A percentile compares a stretch with the other conserved stretches of the same genome.
Conservation (phyloP, 2,329 filamentous ascomycete species). For the Pseudogymnoascus sp. region DNA sequence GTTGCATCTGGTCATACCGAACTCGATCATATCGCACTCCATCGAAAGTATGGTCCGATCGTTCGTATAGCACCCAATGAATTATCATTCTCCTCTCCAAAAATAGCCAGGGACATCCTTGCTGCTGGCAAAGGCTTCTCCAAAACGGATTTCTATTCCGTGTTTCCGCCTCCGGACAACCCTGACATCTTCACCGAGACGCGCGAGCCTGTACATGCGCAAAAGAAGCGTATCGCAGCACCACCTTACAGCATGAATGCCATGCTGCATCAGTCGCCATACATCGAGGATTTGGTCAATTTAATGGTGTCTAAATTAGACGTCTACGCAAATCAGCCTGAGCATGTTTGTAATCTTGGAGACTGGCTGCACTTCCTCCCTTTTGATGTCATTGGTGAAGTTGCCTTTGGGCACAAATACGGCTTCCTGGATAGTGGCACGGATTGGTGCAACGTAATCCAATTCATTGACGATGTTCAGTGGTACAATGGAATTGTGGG, state of each 20-base stretch:
- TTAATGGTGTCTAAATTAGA: conserved; percentile 38
- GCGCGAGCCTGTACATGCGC: conserved; percentile 47
- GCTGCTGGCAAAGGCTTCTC: conserved; percentile 45
- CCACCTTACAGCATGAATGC: conserved; percentile 45
- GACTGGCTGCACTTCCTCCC: conserved; percentile 31
- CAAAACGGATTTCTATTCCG: conserved; percentile 46
- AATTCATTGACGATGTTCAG: conserved; percentile 45
- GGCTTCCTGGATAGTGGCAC: conserved; percentile 43
- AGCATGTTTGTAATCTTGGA: not conserved
- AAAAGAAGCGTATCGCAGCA: conserved; percentile 35
- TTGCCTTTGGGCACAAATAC: conserved; percentile 35
- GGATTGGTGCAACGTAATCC: conserved; percentile 45
- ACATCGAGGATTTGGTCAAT: conserved; percentile 45
- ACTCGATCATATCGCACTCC: conserved; percentile 25
- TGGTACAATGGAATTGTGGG: conserved; percentile 47
- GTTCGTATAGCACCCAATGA: conserved; percentile 42
- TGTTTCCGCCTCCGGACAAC: conserved; percentile 50
- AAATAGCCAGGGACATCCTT: conserved; percentile 38
- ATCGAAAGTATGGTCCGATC: conserved; percentile 37
- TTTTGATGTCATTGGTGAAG: conserved; percentile 31
- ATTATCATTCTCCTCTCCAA: conserved; percentile 39
- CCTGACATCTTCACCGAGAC: conserved; percentile 52
- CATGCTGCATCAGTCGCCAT: conserved; percentile 44
- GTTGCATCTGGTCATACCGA: not conserved
- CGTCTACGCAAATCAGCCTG: conserved; percentile 26